These are phyloP conservation scores for Anisodus acutangulus DNA, from an alignment of 257 asterid genomes.

Conservation along the genomic window DNA sequence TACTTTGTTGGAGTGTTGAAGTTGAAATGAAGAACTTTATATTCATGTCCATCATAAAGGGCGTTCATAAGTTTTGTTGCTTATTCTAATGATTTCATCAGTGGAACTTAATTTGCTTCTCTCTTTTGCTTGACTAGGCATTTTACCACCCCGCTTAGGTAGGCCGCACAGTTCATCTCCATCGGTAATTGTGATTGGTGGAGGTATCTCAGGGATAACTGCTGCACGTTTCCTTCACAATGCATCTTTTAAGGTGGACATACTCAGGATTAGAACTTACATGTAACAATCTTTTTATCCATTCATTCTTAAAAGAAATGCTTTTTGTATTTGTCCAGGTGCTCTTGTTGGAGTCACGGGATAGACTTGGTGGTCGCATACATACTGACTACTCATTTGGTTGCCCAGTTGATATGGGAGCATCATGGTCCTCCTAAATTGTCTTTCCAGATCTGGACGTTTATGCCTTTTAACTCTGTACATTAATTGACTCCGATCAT, in stretches of 20 bases:
- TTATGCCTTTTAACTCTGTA: not conserved
- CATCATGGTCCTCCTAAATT: constrained; percentile 71
- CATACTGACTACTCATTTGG: constrained; percentile 94
- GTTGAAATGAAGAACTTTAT: not conserved
- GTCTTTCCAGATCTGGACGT: not conserved
- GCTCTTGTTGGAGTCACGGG: constrained; percentile 84
- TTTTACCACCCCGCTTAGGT: constrained; percentile 53
- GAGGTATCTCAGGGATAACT: constrained; percentile 97
- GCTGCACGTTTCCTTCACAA: constrained; percentile 83
- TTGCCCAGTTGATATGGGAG: constrained; percentile 98
- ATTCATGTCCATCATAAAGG: constrained; percentile 24
- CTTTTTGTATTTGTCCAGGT: constrained; percentile 53
- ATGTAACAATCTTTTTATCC: not conserved
- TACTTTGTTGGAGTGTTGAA: not conserved
- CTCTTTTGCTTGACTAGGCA: constrained; percentile 48
- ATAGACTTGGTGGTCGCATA: constrained; percentile 95
- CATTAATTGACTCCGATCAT: not conserved
- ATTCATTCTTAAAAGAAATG: too few relatives aligned
- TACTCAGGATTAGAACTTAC: constrained; percentile 7
- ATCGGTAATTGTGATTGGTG: constrained; percentile 87
- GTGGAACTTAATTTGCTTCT: constrained; percentile 20
- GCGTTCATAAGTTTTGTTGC: not conserved
- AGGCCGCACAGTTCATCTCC: constrained; percentile 64
- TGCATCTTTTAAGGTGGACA: constrained; percentile 82
- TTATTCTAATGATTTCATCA: constrained; percentile 13